Conservation (phyloP, 805 yeast species). For the Torulaspora maleeae region DNA sequence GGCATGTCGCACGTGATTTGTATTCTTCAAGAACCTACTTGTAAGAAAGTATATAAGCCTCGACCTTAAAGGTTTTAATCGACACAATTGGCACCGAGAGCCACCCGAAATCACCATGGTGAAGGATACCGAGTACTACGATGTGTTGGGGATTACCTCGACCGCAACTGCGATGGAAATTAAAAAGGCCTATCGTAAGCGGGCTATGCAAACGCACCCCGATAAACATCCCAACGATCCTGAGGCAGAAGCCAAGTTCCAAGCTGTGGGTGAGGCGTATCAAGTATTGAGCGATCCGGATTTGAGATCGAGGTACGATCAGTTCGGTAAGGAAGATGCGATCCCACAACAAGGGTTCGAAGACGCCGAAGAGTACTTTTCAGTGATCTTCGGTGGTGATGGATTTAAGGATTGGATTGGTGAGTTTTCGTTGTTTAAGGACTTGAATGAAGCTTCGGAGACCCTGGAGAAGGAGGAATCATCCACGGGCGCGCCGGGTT, state of each 20-base stretch:
- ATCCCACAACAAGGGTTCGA: slow-evolving; percentile 68
- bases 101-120: slow-evolving; percentile 48
- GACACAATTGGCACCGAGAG: neutral
- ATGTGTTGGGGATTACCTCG: slow-evolving; percentile 60
- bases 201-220: slow-evolving; percentile 87
- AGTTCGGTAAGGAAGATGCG: slow-evolving; percentile 74
- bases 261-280: slow-evolving; percentile 64
- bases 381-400: slow-evolving; percentile 80
- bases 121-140: slow-evolving; percentile 84
- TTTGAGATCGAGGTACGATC: slow-evolving; percentile 70
- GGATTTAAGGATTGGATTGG: slow-evolving; percentile 76
- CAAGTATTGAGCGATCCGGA: slow-evolving; percentile 73
- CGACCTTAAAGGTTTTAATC: neutral
- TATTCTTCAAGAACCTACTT: neutral
- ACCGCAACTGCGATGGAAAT: slow-evolving; percentile 76
- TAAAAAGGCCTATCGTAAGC: slow-evolving; percentile 88
- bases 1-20: neutral
- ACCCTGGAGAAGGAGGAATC: slow-evolving; percentile 34
- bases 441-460: slow-evolving; percentile 54
- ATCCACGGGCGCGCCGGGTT: slow-evolving; percentile 11
- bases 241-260: slow-evolving; percentile 81
- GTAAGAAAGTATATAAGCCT: neutral
- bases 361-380: slow-evolving; percentile 84
- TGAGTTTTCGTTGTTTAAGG: slow-evolving; percentile 63
- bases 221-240: slow-evolving; percentile 96